Evolutionary conservation across 805 yeast species (phyloP).

Genomic region (Pichia membranifaciens): DNA sequence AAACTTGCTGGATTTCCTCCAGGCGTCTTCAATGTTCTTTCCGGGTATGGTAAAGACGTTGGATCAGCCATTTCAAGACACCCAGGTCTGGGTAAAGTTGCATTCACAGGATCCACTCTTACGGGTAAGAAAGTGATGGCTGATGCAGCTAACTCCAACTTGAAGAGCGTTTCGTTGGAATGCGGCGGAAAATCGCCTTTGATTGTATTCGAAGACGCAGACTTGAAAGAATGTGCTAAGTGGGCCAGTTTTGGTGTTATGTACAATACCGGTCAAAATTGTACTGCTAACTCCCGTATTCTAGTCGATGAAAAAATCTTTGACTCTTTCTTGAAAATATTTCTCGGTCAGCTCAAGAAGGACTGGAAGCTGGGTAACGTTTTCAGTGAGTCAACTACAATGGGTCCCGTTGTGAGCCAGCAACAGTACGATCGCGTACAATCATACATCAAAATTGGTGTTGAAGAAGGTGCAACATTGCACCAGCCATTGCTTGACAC

Average conservation of each 20-base stretch:
- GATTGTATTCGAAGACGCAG: constrained; percentile 57
- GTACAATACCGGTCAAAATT: constrained; percentile 62
- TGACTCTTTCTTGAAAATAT: constrained; percentile 44
- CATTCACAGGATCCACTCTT: constrained; percentile 61
- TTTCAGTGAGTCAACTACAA: constrained; percentile 39
- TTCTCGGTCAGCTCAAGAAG: constrained; percentile 39
- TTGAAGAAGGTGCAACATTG: constrained; percentile 43
- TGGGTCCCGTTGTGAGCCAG: constrained; percentile 61
- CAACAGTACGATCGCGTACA: constrained; percentile 49
- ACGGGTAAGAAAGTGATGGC: constrained; percentile 63
- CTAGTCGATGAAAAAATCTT: constrained; percentile 51
- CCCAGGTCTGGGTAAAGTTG: constrained; percentile 49
- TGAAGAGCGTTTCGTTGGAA: constrained; percentile 62
- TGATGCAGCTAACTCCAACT: constrained; percentile 57
- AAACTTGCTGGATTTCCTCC: constrained; percentile 69
- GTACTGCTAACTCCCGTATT: constrained; percentile 62
- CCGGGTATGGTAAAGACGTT: constrained; percentile 64
- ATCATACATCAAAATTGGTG: constrained; percentile 40
- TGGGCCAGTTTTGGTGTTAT: constrained; percentile 65
- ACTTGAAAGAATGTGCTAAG: constrained; percentile 57
- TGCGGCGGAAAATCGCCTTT: constrained; percentile 72
- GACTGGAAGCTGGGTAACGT: constrained; percentile 54
- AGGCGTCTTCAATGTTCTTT: constrained; percentile 66
- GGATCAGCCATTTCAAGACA: constrained; percentile 66
- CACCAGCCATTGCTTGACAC: constrained; percentile 36